phyloP scores from a whole-genome alignment of 1,284 basidiomycete genomes.

The Rhodofomes roseus region DNA sequence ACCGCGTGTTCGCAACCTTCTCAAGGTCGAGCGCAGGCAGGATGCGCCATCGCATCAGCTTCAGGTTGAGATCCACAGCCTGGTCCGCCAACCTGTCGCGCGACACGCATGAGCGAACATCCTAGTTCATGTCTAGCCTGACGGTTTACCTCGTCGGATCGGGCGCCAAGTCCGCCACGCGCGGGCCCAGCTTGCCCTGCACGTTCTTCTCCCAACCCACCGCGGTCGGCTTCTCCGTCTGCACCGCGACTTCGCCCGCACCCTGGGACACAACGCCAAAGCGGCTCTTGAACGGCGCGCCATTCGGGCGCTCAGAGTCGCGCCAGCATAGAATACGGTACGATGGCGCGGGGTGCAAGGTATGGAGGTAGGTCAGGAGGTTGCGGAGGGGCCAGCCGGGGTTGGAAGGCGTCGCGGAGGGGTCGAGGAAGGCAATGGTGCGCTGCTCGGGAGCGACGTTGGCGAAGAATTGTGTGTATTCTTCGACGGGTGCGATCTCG shows the following conservation, averaged over 20 bases:
- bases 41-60: constrained; percentile 98
- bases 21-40: constrained; percentile 88
- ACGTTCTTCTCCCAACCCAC: constrained; percentile 96
- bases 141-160: constrained; percentile 69
- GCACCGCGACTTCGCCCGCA: constrained; percentile 12
- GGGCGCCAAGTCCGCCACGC: constrained; percentile 91
- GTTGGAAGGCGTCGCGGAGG: constrained; percentile 72
- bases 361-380: constrained; percentile 76
- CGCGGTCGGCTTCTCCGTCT: constrained; percentile 43
- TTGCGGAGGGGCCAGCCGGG: constrained; percentile 97
- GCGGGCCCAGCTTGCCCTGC: constrained; percentile 80
- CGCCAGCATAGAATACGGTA: constrained; percentile 79
- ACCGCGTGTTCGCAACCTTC: constrained; percentile 76
- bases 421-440: constrained; percentile 80
- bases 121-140: neutral
- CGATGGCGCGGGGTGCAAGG: constrained; percentile 44
- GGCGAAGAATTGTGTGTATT: constrained; percentile 54
- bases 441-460: constrained; percentile 44
- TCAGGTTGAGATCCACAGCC: constrained; percentile 95
- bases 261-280: constrained; percentile 47
- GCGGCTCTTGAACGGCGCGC: constrained; percentile 55
- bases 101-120: neutral
- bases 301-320: constrained; percentile 46
- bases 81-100: constrained; percentile 79
- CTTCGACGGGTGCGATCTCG: constrained; percentile 50